These are phyloP conservation scores for Mucor irregularis DNA, from an alignment of 371 early-diverging fungal genomes.

Conservation along the genomic window DNA sequence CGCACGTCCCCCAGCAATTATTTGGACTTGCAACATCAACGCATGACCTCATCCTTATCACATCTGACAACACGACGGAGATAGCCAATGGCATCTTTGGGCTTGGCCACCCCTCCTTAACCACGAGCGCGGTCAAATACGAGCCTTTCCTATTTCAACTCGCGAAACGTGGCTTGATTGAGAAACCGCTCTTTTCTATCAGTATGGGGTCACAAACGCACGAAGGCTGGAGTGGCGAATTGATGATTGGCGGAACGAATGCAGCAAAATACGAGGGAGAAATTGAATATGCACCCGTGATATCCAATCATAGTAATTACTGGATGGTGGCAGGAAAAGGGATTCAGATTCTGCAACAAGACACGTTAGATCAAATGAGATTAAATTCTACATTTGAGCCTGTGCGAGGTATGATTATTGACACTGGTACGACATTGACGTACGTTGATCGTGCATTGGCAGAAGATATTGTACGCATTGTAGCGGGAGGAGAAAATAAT, in stretches of 20 bases:
- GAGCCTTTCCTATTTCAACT: slow-evolving; percentile 24
- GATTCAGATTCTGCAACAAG: neutral
- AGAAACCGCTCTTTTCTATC: slow-evolving; percentile 24
- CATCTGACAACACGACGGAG: neutral
- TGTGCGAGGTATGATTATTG: slow-evolving; percentile 27
- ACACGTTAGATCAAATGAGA: neutral
- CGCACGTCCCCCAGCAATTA: slow-evolving; percentile 25
- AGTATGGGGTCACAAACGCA: slow-evolving; percentile 3
- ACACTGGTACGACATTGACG: slow-evolving; percentile 22
- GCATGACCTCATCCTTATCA: slow-evolving; percentile 13
- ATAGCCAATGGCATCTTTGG: slow-evolving; percentile 36
- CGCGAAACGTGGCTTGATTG: slow-evolving; percentile 10
- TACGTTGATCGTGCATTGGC: slow-evolving; percentile 20
- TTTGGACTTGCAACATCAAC: slow-evolving; percentile 36
- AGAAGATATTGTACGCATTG: slow-evolving; percentile 19
- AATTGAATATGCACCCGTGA: slow-evolving; percentile 41
- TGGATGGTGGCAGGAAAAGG: slow-evolving; percentile 14
- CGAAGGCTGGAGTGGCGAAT: slow-evolving; percentile 34
- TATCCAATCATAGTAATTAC: neutral
- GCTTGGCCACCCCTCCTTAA: slow-evolving; percentile 26
- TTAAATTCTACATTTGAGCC: slow-evolving; percentile 1
- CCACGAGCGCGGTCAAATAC: slow-evolving; percentile 1
- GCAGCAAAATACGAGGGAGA: slow-evolving; percentile 48
- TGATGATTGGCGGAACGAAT: slow-evolving; percentile 60
- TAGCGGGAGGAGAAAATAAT: slow-evolving; percentile 16